phyloP scores from a whole-genome alignment of 768 basidiomycete species.

The Lactifluus subvellereus region DNA sequence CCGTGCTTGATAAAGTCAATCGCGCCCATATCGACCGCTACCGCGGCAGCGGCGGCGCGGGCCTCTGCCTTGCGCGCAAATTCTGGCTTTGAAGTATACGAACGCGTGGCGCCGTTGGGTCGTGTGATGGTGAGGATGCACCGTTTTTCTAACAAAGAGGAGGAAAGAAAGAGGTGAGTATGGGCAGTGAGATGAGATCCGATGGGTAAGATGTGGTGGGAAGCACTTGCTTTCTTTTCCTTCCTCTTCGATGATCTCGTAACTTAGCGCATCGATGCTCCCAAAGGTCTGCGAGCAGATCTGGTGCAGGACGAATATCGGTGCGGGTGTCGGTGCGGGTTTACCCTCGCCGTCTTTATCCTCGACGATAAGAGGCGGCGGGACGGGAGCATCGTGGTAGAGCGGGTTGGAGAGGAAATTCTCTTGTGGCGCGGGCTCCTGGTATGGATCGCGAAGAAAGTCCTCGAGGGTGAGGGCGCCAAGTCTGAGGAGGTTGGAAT shows the following conservation, averaged over 20 bases:
- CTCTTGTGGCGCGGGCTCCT: slow-evolving; percentile 10
- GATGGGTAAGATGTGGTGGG: not conserved
- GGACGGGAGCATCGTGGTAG: slow-evolving; percentile 10
- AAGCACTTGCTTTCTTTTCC: slow-evolving; percentile 17
- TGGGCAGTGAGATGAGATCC: not conserved
- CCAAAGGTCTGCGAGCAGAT: slow-evolving; percentile 28
- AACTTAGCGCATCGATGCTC: slow-evolving; percentile 24
- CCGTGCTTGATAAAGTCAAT: slow-evolving; percentile 51
- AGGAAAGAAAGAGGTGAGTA: not conserved
- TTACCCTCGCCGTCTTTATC: slow-evolving; percentile 9
- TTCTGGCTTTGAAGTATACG: slow-evolving; percentile 46
- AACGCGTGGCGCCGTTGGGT: slow-evolving; percentile 45
- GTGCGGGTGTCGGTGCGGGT: slow-evolving; percentile 1
- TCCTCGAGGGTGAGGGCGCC: slow-evolving; percentile 21
- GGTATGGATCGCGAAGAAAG: slow-evolving; percentile 17
- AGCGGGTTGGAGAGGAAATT: slow-evolving; percentile 14
- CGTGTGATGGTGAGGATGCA: slow-evolving; percentile 58
- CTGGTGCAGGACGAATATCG: slow-evolving; percentile 25
- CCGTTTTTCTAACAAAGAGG: slow-evolving; percentile 41
- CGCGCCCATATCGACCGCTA: slow-evolving; percentile 56
- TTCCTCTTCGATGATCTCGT: slow-evolving; percentile 23
- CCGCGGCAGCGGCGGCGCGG: slow-evolving; percentile 43
- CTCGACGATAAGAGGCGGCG: not conserved
- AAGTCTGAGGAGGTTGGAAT: slow-evolving; percentile 18
- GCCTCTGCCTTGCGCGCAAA: slow-evolving; percentile 49